Evolutionary conservation across 2,329 filamentous ascomycete species (phyloP).

Genomic region (Tetracladium maxilliforme): DNA sequence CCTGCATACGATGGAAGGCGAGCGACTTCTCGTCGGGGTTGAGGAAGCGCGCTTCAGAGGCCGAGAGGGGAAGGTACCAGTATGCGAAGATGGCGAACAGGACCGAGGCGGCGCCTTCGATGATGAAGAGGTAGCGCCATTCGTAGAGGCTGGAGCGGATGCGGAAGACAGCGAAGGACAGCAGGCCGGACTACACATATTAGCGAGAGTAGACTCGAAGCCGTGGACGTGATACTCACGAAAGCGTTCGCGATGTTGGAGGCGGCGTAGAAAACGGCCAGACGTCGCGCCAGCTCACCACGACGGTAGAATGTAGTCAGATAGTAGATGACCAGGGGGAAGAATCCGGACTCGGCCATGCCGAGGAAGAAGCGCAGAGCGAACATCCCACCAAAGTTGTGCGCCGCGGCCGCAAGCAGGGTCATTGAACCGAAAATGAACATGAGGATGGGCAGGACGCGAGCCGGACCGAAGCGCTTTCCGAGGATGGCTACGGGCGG

Average conservation of each 20-base stretch:
- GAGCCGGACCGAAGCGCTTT: constrained; percentile 50
- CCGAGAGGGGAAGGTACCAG: constrained; percentile 17
- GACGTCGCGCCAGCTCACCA: constrained; percentile 52
- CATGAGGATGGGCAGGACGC: constrained; percentile 55
- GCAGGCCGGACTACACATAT: constrained; percentile 21
- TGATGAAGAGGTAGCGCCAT: constrained; percentile 36
- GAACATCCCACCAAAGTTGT: constrained; percentile 51
- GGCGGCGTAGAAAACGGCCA: constrained; percentile 64
- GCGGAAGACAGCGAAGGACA: constrained; percentile 47
- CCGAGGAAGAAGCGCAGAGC: constrained; percentile 56
- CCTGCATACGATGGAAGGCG: constrained; percentile 16
- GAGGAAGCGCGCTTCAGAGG: constrained; percentile 13
- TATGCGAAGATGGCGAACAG: constrained; percentile 16
- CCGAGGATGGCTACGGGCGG: constrained; percentile 50
- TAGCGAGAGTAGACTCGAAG: not conserved
- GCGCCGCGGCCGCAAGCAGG: constrained; percentile 35
- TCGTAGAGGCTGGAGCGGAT: constrained; percentile 31
- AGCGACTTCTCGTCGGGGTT: constrained; percentile 14
- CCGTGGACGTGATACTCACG: constrained; percentile 15
- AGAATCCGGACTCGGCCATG: constrained; percentile 54
- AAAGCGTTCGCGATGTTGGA: constrained; percentile 60
- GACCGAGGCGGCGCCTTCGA: constrained; percentile 18
- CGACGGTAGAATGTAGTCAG: constrained; percentile 55
- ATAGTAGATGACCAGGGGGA: constrained; percentile 46
- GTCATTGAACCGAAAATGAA: constrained; percentile 52